Base-by-base conservation (phyloP, 148 eudicot species). In the Chenopodium album region DNA sequence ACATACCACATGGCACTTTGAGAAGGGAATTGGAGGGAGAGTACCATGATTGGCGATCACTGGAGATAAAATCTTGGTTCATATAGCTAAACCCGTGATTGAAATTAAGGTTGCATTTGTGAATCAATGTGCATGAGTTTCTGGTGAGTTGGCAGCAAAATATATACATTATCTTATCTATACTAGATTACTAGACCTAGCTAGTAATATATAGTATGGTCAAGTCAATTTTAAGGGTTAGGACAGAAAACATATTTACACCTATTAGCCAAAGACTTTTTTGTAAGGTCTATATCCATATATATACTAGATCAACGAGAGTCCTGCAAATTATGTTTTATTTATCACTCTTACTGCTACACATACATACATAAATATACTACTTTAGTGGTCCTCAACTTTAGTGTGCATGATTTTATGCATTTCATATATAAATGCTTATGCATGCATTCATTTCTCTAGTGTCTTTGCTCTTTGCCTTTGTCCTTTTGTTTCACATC, bases 241-340 rank as follows among this genome's bases (percentile, higher is more conserved):
- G 50, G 46, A 60, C 50, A 77, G 41, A 71, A 52, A 77, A 77
- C 54, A 78, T 44, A n/a, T 26, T 50, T 68, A 48, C 47, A 46
- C 69, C 34, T 26, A 14, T 50, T 75, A 28, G 63, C 41, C 65
- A 29, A 23, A 68, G 47, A 22, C 31, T 62, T 76, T 56, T 62
- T 79, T 73, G 82, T 56, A 79, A 22, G 34, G 82, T 79, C 82
- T 7, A 41, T 59, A 79, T 79, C 76, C 31, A 20, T 62, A 60
- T 37, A 37, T 37, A 37, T 0, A 73, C 71, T 80, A 46, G 26
- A 41, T 56, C 62, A 75, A 20, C 64, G 44, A 19, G 78, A 76
- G 12, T 56, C 78, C 46, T 56, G 22, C 14, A 28, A n/a, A 5
- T 41, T 5, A 41, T 41, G 44, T 26, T 4, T 32, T 62, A 3